A percentile compares a stretch with the other conserved stretches of the same genome.
Evolutionary conservation across 1,284 basidiomycete genomes (phyloP).

Genomic region (Moesziomyces sp.): DNA sequence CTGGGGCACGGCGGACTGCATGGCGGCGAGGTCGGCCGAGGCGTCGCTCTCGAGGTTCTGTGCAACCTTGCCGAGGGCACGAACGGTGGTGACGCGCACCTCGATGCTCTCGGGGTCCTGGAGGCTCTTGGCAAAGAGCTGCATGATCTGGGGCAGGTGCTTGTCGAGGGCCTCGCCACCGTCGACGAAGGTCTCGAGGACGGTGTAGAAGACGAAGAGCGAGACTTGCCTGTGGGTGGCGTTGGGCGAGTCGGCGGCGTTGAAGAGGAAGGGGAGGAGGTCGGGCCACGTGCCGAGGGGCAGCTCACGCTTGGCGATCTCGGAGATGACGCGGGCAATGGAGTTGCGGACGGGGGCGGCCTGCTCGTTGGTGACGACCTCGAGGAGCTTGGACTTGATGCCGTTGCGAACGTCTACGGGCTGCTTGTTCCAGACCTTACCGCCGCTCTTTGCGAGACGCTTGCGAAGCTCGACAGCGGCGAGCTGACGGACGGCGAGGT

Average conservation of each 20-base stretch:
- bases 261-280: conserved; percentile 87
- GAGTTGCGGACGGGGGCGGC: conserved; percentile 80
- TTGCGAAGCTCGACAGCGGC: conserved; percentile 98
- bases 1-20: conserved; percentile 86
- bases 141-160: conserved; percentile 82
- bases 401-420: conserved; percentile 78
- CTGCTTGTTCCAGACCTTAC: conserved; percentile 84
- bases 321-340: conserved; percentile 89
- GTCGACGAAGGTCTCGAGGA: conserved; percentile 91
- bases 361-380: conserved; percentile 81
- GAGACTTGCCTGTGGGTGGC: conserved; percentile 88
- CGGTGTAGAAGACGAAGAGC: conserved; percentile 88
- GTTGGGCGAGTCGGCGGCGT: conserved; percentile 78
- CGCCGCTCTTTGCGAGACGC: conserved; percentile 82
- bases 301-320: conserved; percentile 90
- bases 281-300: conserved; percentile 84
- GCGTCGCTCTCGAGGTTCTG: conserved; percentile 92
- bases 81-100: conserved; percentile 85
- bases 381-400: conserved; percentile 86
- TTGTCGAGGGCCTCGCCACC: conserved; percentile 76
- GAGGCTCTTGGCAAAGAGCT: conserved; percentile 82
- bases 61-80: conserved; percentile 89
- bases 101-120: conserved; percentile 88
- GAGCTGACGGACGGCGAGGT: conserved; percentile 86
- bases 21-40: conserved; percentile 87